A percentile compares a stretch with the other conserved stretches of the same genome.
Conservation (phyloP, 2,329 filamentous ascomycete species). For the Fusarium sp. region DNA sequence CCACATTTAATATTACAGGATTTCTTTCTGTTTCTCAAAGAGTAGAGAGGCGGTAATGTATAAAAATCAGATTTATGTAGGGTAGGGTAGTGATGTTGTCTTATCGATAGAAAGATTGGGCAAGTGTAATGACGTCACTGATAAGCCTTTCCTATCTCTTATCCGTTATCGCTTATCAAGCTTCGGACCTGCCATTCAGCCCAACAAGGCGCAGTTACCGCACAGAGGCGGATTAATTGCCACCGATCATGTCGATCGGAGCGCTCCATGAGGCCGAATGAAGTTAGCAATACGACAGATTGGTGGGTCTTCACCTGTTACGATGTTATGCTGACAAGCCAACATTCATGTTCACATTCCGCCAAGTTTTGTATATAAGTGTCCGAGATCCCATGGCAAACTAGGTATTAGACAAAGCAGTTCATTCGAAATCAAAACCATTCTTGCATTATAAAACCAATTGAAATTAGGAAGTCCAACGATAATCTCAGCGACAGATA, state of each 20-base stretch:
- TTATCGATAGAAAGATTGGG: not conserved
- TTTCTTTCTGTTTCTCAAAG: not conserved
- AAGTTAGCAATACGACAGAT: not conserved
- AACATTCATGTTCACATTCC: not conserved
- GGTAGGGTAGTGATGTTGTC: not conserved
- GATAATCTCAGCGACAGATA: not conserved
- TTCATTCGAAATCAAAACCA: too few species aligned
- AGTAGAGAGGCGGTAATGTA: not conserved
- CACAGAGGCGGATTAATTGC: not conserved
- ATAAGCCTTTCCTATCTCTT: rapidly evolving
- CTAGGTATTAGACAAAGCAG: not conserved
- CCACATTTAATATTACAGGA: not conserved
- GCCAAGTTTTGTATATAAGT: not conserved
- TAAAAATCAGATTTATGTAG: not conserved
- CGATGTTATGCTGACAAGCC: not conserved
- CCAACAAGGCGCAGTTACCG: not conserved
- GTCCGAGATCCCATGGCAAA: too few species aligned
- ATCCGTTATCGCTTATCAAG: not conserved
- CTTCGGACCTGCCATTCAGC: not conserved
- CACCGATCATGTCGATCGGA: not conserved
- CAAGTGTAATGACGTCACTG: not conserved
- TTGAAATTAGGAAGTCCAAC: not conserved
- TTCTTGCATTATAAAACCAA: not conserved
- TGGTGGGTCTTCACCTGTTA: not conserved
- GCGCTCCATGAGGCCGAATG: not conserved